Evolutionary conservation across 2,329 filamentous ascomycete species (phyloP), one percentile per base, ranked within the genome.

Genomic region (Fusarium tanahbumbuense): DNA sequence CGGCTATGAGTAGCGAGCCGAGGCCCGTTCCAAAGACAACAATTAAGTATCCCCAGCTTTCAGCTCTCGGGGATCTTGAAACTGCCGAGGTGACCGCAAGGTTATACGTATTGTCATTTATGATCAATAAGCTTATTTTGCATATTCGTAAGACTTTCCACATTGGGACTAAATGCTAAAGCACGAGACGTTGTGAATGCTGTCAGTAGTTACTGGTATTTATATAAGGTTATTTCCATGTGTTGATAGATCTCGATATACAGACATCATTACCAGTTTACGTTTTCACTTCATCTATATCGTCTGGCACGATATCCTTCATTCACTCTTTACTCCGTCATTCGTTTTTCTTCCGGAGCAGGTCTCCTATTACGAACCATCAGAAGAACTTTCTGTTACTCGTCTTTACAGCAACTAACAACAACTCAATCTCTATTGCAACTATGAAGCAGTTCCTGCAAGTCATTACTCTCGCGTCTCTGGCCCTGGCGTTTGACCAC

Each of bases 101-200:
- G 27, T 13, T 28, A 16, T 18, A 8, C 4, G 8, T 10, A 30
- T 47, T 11, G 11, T 20, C 18, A 30, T 20, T 22, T 16, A 22
- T 30, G 27, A 22, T 48, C 46, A 32, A 48, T 32, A 48, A 48
- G 46, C 9, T 32, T 48, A 48, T 30, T 48, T 30, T 16, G 2
- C 13, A 18, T 16, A 6, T 48, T 30, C 46, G 46, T 48, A 8
- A 48, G 16, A 3, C 2, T 16, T 48, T 15, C 46, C 46, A 7
- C 8, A 18, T 18, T 32, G 5, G 27, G 46, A 32, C 27, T 22
- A 48, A 48, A 6, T 6, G n/a, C 27, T 13, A 16, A 22, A 16
- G 3, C 27, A 22, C 3, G 5, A 16, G 13, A 48, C 4, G 6
- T 6, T 2, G 13, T 48, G 0, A 22, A 32, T 12, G 4, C 8